phyloP scores from a whole-genome alignment of 2,329 filamentous ascomycete genomes.

The Fusarium sp. region DNA sequence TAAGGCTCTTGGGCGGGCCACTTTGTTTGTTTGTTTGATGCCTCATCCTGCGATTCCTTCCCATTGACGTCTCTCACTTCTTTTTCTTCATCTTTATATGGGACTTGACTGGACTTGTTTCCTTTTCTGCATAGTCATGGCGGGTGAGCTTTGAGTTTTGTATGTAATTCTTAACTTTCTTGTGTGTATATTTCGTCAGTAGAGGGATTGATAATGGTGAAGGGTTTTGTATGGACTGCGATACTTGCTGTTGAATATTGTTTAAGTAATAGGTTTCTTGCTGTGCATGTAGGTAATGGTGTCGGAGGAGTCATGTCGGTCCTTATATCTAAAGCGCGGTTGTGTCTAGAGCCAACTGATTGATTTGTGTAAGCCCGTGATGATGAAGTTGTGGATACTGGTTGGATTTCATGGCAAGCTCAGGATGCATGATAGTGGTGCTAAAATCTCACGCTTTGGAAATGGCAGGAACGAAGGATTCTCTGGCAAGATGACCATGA shows the following conservation, averaged over 20 bases:
- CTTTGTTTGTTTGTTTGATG: neutral
- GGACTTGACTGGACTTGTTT: conserved; percentile 28
- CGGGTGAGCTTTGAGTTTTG: conserved; percentile 30
- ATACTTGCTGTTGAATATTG: conserved; percentile 5
- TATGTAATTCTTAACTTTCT: conserved; percentile 40
- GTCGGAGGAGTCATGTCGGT: neutral
- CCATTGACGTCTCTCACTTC: conserved; percentile 12
- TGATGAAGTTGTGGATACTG: neutral
- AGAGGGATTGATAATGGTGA: conserved; percentile 26
- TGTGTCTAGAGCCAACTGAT: neutral
- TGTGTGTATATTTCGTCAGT: conserved; percentile 39
- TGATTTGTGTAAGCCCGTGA: neutral
- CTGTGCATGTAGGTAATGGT: neutral
- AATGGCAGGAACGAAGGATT: no score
- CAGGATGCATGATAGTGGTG: neutral
- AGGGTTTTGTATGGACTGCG: conserved; percentile 23
- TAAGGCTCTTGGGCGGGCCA: conserved; percentile 28
- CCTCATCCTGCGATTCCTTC: conserved; percentile 8
- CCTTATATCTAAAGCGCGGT: neutral
- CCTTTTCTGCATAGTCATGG: conserved; percentile 34
- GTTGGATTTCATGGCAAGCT: neutral
- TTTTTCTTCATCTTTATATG: conserved; percentile 27
- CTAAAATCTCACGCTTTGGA: no score
- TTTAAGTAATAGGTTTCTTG: conserved; percentile 36
- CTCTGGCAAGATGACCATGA: neutral